Evolutionary conservation across 345 rosid genomes (phyloP), one percentile per base, ranked within the genome.

Genomic region (Moricandia moricandioides): DNA sequence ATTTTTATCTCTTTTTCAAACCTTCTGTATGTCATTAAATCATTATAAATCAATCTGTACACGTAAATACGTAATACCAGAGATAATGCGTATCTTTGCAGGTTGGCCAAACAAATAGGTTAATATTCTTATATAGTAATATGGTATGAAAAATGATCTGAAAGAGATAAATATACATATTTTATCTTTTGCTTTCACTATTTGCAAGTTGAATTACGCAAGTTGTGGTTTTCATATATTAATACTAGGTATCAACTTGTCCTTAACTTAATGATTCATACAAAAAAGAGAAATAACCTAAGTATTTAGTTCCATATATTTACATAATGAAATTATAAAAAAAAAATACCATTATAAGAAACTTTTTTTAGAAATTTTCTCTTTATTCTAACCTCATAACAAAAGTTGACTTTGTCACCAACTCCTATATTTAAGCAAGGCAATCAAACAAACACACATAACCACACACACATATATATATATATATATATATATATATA

Each of bases 81-180:
- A 14, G 54, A 47, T 14, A 9, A 0, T 4, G 24, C 55, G 24
- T 16, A 74, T 74, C 71, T 55, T 12, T 39, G 24, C 24, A 21
- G 24, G 24, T 21, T 21, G 24, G 24, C 24, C 24, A 21, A 21
- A 21, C 54, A 54, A 64, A 52, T 72, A 71, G 14, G 27, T 71
- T 52, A 60, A 30, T 17, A 43, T 13, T 71, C 47, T 29, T 59
- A 9, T 57, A 35, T 12, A 40, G 30, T 40, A 55, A 70, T 58
- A 16, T 47, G 65, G 31, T 31, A 45, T 60, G 21, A 47, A 60
- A 56, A 70, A 31, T 71, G 26, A 16, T 12, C 57, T 70, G 66
- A 29, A 43, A 16, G 33, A 10, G 66, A 71, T 16, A 5, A 1
- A 21, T 21, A 24, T 60, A 2, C 18, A 17, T 62, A 14, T 62